Conservation (phyloP, 768 basidiomycete species). For the Fomitopsis serialis region DNA sequence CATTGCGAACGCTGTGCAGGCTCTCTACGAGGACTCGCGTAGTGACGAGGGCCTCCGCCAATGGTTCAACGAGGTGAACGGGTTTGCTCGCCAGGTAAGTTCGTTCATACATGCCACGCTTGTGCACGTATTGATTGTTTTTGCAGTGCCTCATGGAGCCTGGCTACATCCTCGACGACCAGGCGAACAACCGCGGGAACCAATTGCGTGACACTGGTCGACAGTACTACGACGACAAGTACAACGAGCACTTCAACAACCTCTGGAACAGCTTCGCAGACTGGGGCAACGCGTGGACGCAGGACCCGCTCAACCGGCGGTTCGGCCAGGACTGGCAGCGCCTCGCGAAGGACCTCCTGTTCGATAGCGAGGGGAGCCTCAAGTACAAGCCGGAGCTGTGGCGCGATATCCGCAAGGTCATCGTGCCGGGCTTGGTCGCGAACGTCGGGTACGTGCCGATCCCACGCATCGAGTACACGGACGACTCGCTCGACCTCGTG, state of each 20-base stretch:
- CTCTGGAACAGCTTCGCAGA: conserved; percentile 61
- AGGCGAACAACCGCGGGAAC: conserved; percentile 57
- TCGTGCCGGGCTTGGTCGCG: conserved; percentile 73
- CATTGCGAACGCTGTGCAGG: conserved; percentile 65
- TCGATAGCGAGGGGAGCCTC: conserved; percentile 73
- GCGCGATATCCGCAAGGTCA: conserved; percentile 80
- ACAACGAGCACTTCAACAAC: conserved; percentile 74
- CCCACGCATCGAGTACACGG: conserved; percentile 91
- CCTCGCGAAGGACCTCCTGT: conserved; percentile 76
- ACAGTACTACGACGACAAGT: conserved; percentile 71
- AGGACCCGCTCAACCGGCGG: conserved; percentile 70
- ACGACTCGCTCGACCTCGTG: conserved; percentile 80
- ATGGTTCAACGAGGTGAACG: conserved; percentile 66
- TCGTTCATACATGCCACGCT: neutral
- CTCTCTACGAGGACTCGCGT: conserved; percentile 69
- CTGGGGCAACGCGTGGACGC: conserved; percentile 81
- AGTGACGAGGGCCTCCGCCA: conserved; percentile 67
- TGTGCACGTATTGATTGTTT: neutral
- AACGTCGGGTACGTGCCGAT: conserved; percentile 84
- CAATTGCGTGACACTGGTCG: conserved; percentile 67
- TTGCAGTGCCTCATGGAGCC: conserved; percentile 54
- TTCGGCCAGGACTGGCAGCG: conserved; percentile 81
- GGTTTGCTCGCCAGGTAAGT: conserved; percentile 54
- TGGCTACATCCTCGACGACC: conserved; percentile 79
- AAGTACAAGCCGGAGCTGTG: conserved; percentile 81